phyloP scores from a whole-genome alignment of 2,329 filamentous ascomycete species.

The Penicillium palitans region DNA sequence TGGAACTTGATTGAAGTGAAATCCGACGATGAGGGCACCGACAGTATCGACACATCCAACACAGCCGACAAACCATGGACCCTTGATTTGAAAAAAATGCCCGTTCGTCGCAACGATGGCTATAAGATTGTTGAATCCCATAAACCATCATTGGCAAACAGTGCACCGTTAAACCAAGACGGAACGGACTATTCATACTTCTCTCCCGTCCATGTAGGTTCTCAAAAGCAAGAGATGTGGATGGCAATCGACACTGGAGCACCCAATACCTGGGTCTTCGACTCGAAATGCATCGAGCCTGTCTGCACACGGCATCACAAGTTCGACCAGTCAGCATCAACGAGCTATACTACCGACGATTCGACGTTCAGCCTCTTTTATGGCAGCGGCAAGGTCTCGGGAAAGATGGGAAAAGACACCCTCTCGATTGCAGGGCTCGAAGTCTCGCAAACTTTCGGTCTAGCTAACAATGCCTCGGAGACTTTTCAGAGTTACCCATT shows the following conservation, averaged over 20 bases:
- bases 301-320: conserved; percentile 70
- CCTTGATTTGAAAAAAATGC: conserved; percentile 41
- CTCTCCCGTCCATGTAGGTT: conserved; percentile 52
- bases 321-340: conserved; percentile 67
- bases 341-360: conserved; percentile 55
- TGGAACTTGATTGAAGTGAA: conserved; percentile 23
- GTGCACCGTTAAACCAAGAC: conserved; percentile 55
- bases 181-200: conserved; percentile 58
- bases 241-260: conserved; percentile 58
- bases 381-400: conserved; percentile 72
- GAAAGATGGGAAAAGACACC: conserved; percentile 65
- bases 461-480: conserved; percentile 68
- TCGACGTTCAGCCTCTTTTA: conserved; percentile 66
- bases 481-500: conserved; percentile 79
- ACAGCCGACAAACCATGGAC: conserved; percentile 25
- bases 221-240: conserved; percentile 52
- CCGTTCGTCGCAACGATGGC: conserved; percentile 48
- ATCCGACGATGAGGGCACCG: conserved; percentile 11
- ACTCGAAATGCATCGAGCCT: conserved; percentile 62
- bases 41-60: background rate
- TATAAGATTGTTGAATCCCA: conserved; percentile 48
- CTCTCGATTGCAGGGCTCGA: conserved; percentile 66
- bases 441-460: conserved; percentile 67
- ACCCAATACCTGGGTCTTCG: conserved; percentile 80
- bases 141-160: conserved; percentile 46